Base-by-base conservation (phyloP, 2,329 filamentous ascomycete genomes). In the Diplodia mutila region DNA sequence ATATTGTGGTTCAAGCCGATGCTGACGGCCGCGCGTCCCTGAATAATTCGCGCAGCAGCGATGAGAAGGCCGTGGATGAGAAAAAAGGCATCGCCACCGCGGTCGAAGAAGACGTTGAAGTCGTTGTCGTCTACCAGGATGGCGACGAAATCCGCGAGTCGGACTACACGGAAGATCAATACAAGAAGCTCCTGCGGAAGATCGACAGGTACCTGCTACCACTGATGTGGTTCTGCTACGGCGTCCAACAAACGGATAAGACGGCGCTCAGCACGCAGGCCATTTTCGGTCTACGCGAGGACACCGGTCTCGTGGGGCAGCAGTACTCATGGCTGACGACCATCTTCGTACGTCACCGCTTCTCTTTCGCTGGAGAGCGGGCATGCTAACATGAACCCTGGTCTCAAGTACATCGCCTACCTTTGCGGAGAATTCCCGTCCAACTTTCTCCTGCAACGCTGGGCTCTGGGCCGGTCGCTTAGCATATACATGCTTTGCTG, bases 241-340 rank as follows among this genome's bases (percentile, higher is more conserved):
- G 87, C 75, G 84, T 87, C 70, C 85, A 87, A 70, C 83, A 86
- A 69, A 81, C 86, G 11, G 84, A 86, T 74, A 86, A 86, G 73
- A 73, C 68, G 25, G 70, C 67, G 3, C 66, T 77, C 0, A 79
- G 77, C 25, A 84, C 83, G 65, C 81, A 83, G 11, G 82, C 81
- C 67, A 82, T 85, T 70, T 85, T 85, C 69, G 84, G 83, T 3
- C 75, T 86, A 39, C 76, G 79, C 25, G 76, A 81, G 39, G 83
- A 85, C 68, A 82, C 83, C 0, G 71, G 83, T 37, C 78, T 86
- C 8, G 75, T 79, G n/a, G 83, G 80, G 21, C 74, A 80, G 37
- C 78, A 86, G 66, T 80, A 83, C 74, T 88, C 86, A 1, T 89
- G 86, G 86, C 83, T 89, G 0, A 85, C 86, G 0, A 88, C 85